Percentiles rank a stretch among this genome's conserved stretches.
phyloP scores from a whole-genome alignment of 148 eudicot genomes.

The Rhododendron ferrugineum region DNA sequence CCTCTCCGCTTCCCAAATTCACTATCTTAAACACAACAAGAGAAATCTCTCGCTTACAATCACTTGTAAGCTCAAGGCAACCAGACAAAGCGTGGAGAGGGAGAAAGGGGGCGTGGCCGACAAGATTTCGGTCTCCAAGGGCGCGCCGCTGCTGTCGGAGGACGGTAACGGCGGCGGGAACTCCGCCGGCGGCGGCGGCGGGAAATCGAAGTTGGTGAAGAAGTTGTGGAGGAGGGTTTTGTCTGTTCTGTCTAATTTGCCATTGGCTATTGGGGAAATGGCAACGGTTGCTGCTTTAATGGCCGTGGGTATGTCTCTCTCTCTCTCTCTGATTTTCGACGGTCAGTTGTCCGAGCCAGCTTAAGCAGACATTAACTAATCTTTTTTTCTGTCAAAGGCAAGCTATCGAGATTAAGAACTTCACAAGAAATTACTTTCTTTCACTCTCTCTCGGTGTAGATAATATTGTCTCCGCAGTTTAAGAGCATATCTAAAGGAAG shows the following conservation, averaged over 20 bases:
- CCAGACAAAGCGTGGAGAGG: conserved; percentile 21
- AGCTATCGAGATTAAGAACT: too few species aligned
- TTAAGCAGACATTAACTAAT: too few species aligned
- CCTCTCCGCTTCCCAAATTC: conserved; percentile 13
- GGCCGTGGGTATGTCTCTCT: conserved; percentile 62
- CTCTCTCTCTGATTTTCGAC: not conserved
- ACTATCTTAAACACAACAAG: conserved; percentile 18
- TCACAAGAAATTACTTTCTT: too few species aligned
- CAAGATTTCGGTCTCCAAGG: conserved; percentile 45
- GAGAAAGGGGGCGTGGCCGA: conserved; percentile 26
- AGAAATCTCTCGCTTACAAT: conserved; percentile 6
- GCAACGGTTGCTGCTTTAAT: conserved; percentile 69
- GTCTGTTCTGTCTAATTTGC: conserved; percentile 71
- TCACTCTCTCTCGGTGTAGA: too few species aligned
- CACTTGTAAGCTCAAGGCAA: conserved; percentile 42
- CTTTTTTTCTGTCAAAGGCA: too few species aligned
- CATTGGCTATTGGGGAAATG: conserved; percentile 91
- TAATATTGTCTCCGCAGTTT: too few species aligned
- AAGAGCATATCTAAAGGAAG: not conserved
- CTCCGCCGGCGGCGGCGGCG: not conserved
- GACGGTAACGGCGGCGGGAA: conserved; percentile 13
- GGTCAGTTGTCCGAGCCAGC: too few species aligned
- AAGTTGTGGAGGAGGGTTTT: conserved; percentile 52
- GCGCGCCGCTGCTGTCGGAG: conserved; percentile 55
- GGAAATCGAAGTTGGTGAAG: conserved; percentile 35